Percentiles rank a stretch among this genome's conserved stretches.
phyloP scores from a whole-genome alignment of 768 basidiomycete genomes.

The Cantharellus cinnabarinus region DNA sequence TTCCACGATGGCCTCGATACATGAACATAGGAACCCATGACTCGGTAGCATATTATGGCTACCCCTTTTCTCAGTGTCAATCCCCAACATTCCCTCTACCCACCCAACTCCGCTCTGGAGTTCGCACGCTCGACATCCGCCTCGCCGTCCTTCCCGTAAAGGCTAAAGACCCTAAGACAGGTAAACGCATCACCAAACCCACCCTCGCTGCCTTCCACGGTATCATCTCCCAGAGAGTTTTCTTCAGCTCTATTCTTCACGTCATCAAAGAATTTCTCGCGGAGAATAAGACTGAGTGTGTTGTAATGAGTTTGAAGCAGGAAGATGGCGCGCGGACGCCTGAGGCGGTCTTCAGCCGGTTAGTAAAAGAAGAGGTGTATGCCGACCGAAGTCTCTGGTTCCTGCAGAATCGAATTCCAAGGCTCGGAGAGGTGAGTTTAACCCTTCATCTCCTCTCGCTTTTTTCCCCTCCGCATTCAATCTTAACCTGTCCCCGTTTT shows the following conservation, averaged over 20 bases:
- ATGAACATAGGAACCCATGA: too few species aligned
- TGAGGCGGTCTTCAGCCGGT: slow-evolving; percentile 32
- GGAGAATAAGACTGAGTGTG: slow-evolving; percentile 38
- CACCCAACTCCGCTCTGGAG: slow-evolving; percentile 53
- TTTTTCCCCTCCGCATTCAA: too few species aligned
- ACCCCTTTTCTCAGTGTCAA: slow-evolving; percentile 80
- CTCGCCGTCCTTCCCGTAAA: slow-evolving; percentile 36
- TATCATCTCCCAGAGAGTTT: slow-evolving; percentile 42
- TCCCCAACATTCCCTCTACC: slow-evolving; percentile 36
- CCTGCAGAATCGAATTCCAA: slow-evolving; percentile 60
- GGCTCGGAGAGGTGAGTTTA: slow-evolving; percentile 45
- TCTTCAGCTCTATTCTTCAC: slow-evolving; percentile 45
- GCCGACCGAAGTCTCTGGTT: slow-evolving; percentile 49
- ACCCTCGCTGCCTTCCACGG: slow-evolving; percentile 45
- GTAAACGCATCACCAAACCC: not conserved
- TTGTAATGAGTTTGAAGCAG: slow-evolving; percentile 80
- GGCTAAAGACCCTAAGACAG: slow-evolving; percentile 24
- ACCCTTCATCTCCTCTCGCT: too few species aligned
- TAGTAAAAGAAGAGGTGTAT: slow-evolving; percentile 46
- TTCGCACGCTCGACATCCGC: slow-evolving; percentile 66
- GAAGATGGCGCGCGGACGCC: slow-evolving; percentile 34
- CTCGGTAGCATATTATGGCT: slow-evolving; percentile 59
- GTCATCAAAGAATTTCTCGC: slow-evolving; percentile 45
- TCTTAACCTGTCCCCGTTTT: too few species aligned
- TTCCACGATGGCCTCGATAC: too few species aligned